Evolutionary conservation across 2,329 filamentous ascomycete genomes (phyloP), one percentile per base, ranked within the genome.

Genomic region (Aspergillus floridensis): DNA sequence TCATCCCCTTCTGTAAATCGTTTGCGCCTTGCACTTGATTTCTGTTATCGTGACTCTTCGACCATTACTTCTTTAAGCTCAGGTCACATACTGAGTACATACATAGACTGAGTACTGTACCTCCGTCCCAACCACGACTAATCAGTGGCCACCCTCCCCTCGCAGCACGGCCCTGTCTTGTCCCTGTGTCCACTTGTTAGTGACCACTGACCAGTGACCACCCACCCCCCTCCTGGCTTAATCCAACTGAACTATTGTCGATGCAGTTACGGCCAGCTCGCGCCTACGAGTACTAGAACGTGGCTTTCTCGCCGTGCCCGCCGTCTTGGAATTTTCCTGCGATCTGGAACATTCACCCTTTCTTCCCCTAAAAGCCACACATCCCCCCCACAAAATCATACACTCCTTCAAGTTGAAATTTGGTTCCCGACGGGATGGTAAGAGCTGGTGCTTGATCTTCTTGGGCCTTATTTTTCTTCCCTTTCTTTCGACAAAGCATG

Each of bases 401-500:
- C 24, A 55, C 44, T 56, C 32, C 49, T 31, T 26, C 52, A 29
- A 35, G 35, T 7, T 44, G 5, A 44, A 44, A 7, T n/a, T 8
- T 19, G 38, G 38, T 44, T 44, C 53, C 56, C 31, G 65, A 62
- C 67, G 72, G 69, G 64, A 72, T 73, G 71, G 65, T 61, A 67
- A 67, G 26, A 61, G 54, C 53, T 64, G 57, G 56, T 54, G 44
- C 56, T 60, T 63, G 59, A 63, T 61, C 56, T 63, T 59, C 62
- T 59, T 55, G 57, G 58, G 38, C 56, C 61, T 29, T 57, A 49
- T 60, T 59, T 59, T 44, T 47, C 38, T 54, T 41, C 46, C 46
- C n/a, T 53, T 54, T 44, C 31, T 26, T 44, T 11, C 52, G 63
- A 54, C 61, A 70, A 69, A 71, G 72, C 69, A 74, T 82, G 80